Conservation (phyloP, 345 rosid species). For the Linum trigynum region DNA sequence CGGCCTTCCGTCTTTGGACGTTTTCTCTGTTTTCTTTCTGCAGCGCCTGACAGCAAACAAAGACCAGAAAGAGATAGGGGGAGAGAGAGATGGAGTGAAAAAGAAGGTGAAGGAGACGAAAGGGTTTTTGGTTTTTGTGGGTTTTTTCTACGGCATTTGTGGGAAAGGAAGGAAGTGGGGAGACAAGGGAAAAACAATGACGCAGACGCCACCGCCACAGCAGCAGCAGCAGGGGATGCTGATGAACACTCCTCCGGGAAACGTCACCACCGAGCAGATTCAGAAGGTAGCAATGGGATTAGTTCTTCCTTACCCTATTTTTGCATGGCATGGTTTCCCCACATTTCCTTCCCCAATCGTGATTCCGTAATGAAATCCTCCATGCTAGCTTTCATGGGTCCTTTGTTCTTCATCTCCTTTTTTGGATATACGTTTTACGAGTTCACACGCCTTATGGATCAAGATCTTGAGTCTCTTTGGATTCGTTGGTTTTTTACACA, state of each 20-base stretch:
- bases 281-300: slow-evolving; percentile 9
- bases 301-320: background rate
- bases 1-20: background rate
- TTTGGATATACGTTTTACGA: too few relatives aligned
- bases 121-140: slow-evolving; percentile 6
- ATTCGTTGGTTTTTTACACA: too few relatives aligned
- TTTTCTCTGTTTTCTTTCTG: background rate
- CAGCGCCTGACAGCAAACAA: background rate
- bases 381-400: background rate
- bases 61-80: background rate
- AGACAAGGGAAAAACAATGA: background rate
- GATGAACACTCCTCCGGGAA: background rate
- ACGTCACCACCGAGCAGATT: slow-evolving; percentile 22
- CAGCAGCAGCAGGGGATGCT: background rate
- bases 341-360: background rate
- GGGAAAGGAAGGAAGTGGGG: too few relatives aligned
- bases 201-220: slow-evolving; percentile 3
- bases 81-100: background rate
- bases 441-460: too few relatives aligned
- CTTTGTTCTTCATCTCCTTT: too few relatives aligned
- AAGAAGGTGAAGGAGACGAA: background rate
- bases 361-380: background rate
- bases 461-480: too few relatives aligned
- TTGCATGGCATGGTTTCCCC: background rate
- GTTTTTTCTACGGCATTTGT: background rate